phyloP scores from a whole-genome alignment of 495 filamentous ascomycete species.

The Aspergillus wentii region DNA sequence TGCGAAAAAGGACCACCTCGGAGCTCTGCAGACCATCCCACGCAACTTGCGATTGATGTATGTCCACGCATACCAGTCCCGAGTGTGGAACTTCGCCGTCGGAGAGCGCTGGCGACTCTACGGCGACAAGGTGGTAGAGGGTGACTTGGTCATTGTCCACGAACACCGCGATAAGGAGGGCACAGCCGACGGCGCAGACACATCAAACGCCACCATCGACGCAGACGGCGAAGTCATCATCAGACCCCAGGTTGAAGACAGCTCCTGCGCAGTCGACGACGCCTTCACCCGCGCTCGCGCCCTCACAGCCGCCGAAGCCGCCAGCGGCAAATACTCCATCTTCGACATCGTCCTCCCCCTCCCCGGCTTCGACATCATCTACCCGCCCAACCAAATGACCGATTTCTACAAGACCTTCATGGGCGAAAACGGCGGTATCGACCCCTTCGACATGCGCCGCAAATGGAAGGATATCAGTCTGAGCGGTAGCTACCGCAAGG shows the following conservation, averaged over 20 bases:
- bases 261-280: conserved; percentile 49
- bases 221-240: conserved; percentile 67
- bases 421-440: conserved; percentile 69
- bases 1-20: conserved; percentile 60
- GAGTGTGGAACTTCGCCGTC: conserved; percentile 85
- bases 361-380: conserved; percentile 84
- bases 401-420: conserved; percentile 81
- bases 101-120: conserved; percentile 72
- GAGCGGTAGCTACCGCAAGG: conserved; percentile 81
- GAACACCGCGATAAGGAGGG: conserved; percentile 45
- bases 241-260: conserved; percentile 51
- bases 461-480: conserved; percentile 80
- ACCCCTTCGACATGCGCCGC: conserved; percentile 85
- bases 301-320: conserved; percentile 71
- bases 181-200: conserved; percentile 4
- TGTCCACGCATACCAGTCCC: conserved; percentile 89
- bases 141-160: conserved; percentile 75
- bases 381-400: conserved; percentile 77
- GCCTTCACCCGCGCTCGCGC: conserved; percentile 69
- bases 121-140: conserved; percentile 68
- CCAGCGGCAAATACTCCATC: conserved; percentile 71
- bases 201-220: conserved; percentile 42
- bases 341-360: conserved; percentile 93
- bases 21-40: conserved; percentile 70
- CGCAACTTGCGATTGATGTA: conserved; percentile 87